Evolutionary conservation across 2,329 filamentous ascomycete species (phyloP).

Genomic region (Alternaria infectoria): DNA sequence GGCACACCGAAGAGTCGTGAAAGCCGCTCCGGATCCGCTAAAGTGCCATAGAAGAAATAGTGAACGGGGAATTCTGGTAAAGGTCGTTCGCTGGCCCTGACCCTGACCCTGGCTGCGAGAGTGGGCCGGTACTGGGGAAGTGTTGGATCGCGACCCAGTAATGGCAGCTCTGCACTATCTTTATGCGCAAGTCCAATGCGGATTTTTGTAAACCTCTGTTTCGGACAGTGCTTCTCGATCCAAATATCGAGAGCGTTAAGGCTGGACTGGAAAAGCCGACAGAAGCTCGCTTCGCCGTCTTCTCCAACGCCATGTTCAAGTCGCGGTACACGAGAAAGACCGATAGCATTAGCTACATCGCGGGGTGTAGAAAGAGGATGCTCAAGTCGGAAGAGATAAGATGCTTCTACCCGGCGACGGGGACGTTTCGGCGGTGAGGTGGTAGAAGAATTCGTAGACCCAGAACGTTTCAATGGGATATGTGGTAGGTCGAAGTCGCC

Average conservation of each 20-base stretch:
- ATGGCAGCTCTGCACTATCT: neutral
- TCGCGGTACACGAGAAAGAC: neutral
- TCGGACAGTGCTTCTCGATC: neutral
- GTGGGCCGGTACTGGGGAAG: too few relatives aligned
- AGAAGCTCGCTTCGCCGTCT: constrained; percentile 11
- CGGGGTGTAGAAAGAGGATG: neutral
- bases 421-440: neutral
- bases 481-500: constrained; percentile 1
- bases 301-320: neutral
- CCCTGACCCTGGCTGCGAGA: too few relatives aligned
- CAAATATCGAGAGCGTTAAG: neutral
- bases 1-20: neutral
- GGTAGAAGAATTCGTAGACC: neutral
- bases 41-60: neutral
- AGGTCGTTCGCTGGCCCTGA: too few relatives aligned
- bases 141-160: neutral
- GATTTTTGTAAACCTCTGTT: neutral
- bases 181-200: neutral
- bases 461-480: neutral
- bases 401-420: neutral
- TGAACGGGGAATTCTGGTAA: neutral
- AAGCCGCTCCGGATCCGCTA: neutral
- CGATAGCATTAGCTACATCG: neutral
- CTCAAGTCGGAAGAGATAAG: constrained; percentile 7
- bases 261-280: neutral